Conservation (phyloP, 768 basidiomycete genomes). For the Boletus coccyginus region DNA sequence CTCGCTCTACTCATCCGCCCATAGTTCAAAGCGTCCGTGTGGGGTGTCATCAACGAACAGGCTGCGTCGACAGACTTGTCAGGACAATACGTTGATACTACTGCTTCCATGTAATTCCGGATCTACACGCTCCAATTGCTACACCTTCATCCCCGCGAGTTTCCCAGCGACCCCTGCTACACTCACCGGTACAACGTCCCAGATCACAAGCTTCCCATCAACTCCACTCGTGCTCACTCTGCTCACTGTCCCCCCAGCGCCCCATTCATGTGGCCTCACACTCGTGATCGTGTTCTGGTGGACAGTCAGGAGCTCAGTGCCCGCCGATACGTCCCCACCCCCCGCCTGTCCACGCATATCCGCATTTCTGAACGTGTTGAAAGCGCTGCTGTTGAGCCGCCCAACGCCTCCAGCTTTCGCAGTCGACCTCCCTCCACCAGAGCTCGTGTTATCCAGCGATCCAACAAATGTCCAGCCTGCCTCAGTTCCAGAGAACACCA, state of each 20-base stretch:
- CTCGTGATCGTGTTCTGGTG: slow-evolving; percentile 99
- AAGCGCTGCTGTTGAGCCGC: slow-evolving; percentile 88
- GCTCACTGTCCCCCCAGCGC: slow-evolving; percentile 52
- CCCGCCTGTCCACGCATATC: slow-evolving; percentile 63
- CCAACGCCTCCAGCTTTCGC: slow-evolving; percentile 51
- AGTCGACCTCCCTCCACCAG: slow-evolving; percentile 36
- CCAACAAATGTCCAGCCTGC: slow-evolving; percentile 78
- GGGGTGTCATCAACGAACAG: slow-evolving; percentile 89
- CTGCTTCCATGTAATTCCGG: slow-evolving; percentile 10
- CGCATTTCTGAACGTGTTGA: slow-evolving; percentile 90
- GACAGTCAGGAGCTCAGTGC: slow-evolving; percentile 82
- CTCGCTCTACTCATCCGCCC: slow-evolving; percentile 1
- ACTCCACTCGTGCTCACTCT: slow-evolving; percentile 90
- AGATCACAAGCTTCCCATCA: slow-evolving; percentile 90
- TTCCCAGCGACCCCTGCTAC: slow-evolving; percentile 41
- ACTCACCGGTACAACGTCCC: slow-evolving; percentile 69
- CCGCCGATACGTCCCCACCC: slow-evolving; percentile 35
- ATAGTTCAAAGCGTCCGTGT: slow-evolving; percentile 95
- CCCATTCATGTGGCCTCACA: slow-evolving; percentile 68
- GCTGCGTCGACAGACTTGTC: slow-evolving; percentile 30
- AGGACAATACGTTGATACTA: slow-evolving; percentile 17
- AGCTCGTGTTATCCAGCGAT: slow-evolving; percentile 79
- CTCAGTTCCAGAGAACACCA: slow-evolving; percentile 75
- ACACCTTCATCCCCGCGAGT: slow-evolving; percentile 48
- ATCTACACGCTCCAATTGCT: not conserved